Evolutionary conservation across 2,329 filamentous ascomycete genomes (phyloP).

Genomic region (Chrysoporthe cubensis): DNA sequence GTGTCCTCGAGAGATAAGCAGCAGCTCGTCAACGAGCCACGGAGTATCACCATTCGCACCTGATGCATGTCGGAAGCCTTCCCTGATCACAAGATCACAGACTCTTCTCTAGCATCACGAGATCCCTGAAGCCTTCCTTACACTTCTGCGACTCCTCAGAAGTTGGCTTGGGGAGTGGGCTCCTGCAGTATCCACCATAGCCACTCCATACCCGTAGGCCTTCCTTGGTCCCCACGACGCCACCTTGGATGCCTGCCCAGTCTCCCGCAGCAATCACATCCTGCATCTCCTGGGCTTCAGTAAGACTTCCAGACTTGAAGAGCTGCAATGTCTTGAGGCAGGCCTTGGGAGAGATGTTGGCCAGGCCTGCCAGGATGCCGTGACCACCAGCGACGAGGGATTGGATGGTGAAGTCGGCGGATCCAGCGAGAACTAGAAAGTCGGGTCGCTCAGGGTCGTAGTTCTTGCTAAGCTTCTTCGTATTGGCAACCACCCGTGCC

Average conservation of each 20-base stretch:
- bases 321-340: slow-evolving; percentile 66
- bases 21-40: background rate
- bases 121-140: slow-evolving; percentile 60
- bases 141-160: slow-evolving; percentile 52
- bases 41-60: background rate
- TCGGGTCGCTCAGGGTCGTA: slow-evolving; percentile 43
- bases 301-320: slow-evolving; percentile 59
- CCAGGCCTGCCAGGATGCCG: slow-evolving; percentile 73
- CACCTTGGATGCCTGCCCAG: slow-evolving; percentile 73
- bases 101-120: slow-evolving; percentile 56
- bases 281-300: slow-evolving; percentile 67
- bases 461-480: slow-evolving; percentile 47
- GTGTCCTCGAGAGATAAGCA: background rate
- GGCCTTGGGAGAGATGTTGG: slow-evolving; percentile 71
- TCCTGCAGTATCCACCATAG: slow-evolving; percentile 61
- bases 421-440: slow-evolving; percentile 74
- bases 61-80: background rate
- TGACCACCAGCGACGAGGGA: slow-evolving; percentile 70
- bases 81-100: slow-evolving; percentile 37
- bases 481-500: slow-evolving; percentile 63
- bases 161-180: slow-evolving; percentile 56
- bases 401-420: slow-evolving; percentile 73
- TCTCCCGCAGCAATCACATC: slow-evolving; percentile 69
- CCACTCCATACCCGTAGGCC: slow-evolving; percentile 68
- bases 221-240: slow-evolving; percentile 73